Evolutionary conservation across 225 moss, liverwort and hornwort genomes (phyloP).

Genomic region (Polytrichum commune): DNA sequence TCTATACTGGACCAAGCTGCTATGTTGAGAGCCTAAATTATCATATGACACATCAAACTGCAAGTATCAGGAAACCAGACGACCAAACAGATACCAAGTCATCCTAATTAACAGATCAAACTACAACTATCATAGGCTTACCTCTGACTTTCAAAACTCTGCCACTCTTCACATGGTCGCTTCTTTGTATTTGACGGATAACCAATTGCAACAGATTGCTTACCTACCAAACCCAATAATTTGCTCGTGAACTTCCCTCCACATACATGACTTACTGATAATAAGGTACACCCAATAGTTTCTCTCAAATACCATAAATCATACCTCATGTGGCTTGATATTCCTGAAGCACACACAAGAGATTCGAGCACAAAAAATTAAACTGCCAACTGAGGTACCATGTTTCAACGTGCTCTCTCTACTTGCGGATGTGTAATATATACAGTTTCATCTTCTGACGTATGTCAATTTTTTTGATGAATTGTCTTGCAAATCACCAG

Average conservation of each 20-base stretch:
- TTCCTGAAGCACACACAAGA: too few species aligned
- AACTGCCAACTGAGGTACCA: constrained; percentile 21
- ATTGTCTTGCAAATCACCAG: constrained; percentile 14
- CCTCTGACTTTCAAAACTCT: constrained; percentile 53
- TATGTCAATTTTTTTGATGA: constrained; percentile 49
- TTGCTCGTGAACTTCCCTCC: too few species aligned
- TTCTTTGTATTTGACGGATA: constrained; percentile 19
- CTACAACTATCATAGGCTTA: constrained; percentile 13
- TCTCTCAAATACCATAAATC: neutral
- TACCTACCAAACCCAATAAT: constrained; percentile 1
- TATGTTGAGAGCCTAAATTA: neutral
- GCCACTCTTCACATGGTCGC: constrained; percentile 50
- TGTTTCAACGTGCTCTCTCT: constrained; percentile 23
- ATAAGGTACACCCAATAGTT: too few species aligned
- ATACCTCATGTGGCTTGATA: neutral
- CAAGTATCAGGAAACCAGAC: too few species aligned
- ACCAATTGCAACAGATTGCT: constrained; percentile 5
- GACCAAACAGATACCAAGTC: neutral
- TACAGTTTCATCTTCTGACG: constrained; percentile 20
- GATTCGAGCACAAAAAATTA: too few species aligned
- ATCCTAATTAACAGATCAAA: constrained; percentile 4
- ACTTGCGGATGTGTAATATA: constrained; percentile 8
- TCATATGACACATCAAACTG: too few species aligned
- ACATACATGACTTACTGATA: too few species aligned
- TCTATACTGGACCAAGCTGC: constrained; percentile 11